Conservation (phyloP, 208 protist species). For the Strigomonas culicis region DNA sequence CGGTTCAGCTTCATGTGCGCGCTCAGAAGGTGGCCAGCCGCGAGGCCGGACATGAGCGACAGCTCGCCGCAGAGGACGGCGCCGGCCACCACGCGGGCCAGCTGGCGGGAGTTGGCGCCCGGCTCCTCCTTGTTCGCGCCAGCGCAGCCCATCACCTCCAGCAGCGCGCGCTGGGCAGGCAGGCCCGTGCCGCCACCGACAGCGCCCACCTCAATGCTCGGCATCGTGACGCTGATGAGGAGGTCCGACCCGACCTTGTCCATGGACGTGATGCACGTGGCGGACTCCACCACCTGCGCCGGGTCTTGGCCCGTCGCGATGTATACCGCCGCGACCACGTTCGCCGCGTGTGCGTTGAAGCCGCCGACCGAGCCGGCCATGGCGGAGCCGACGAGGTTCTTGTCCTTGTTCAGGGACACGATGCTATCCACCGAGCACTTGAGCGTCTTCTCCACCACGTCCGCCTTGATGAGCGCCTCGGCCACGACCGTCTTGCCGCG, state of each 20-base stretch:
- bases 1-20: constrained; percentile 93
- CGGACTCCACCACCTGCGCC: constrained; percentile 97
- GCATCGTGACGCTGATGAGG: constrained; percentile 96
- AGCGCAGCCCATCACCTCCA: constrained; percentile 92
- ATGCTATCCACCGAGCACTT: constrained; percentile 94
- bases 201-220: constrained; percentile 98
- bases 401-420: constrained; percentile 91
- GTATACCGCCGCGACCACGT: constrained; percentile 97
- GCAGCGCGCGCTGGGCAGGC: constrained; percentile 88
- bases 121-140: constrained; percentile 81
- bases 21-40: constrained; percentile 86
- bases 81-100: constrained; percentile 91
- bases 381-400: constrained; percentile 97
- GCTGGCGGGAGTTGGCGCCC: constrained; percentile 87
- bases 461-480: constrained; percentile 91
- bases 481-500: constrained; percentile 94
- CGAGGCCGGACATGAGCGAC: constrained; percentile 93
- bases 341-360: constrained; percentile 98
- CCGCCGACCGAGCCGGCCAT: constrained; percentile 97
- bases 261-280: constrained; percentile 97
- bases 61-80: constrained; percentile 97
- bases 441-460: constrained; percentile 91
- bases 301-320: constrained; percentile 98
- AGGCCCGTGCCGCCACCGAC: constrained; percentile 98
- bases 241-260: constrained; percentile 91